Base-by-base conservation (phyloP, 116 monocot species). In the Phalaenopsis hybrid region DNA sequence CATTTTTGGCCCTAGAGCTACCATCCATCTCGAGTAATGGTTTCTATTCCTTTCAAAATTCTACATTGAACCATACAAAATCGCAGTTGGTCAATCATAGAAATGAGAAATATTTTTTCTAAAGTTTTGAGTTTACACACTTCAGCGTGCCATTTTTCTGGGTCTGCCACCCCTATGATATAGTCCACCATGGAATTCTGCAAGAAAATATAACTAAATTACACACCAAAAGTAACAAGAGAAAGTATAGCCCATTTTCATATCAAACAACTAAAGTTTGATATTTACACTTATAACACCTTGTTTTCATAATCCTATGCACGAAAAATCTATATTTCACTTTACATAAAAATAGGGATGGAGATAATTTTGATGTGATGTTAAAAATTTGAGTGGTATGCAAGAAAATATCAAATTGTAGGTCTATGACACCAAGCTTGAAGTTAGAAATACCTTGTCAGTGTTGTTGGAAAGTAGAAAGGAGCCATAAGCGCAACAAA, bases 121-220 rank as follows among this genome's bases (percentile, higher is more conserved):
- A 81, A 97, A 23, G 84, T 90, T 94, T 92, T 96, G 83, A 18
- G 8, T 51, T 74, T 44, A 74, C 79, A 46, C 34, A 91, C 97
- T 83, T 93, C 85, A 5, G 88, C 44, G 68, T 97, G 97, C 97
- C 97, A 97, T 69, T 91, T 72, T 52, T 87, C 6, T 6, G 97
- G 97, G 75, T 97, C 90, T 46, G 85, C 76, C 21, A 97, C 94
- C 23, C 97, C 97, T 50, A 97, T 34, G 31, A 97, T 97, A 86
- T 93, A 97, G 82, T 97, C 94, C 85, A 97, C 94, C 97, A 94
- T 94, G 68, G 93, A 83, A 34, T 82, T 82, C 96, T 96, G 85
- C 21, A 77, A 48, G 63, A 0, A 18, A n/a, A 23, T 25, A 76
- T 23, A 25, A 31, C 15, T 58, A 77, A 41, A 31, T 13, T 58